These are phyloP conservation scores for Cladophialophora yegresii DNA, from an alignment of 2,329 filamentous ascomycete species.

Conservation along the genomic window DNA sequence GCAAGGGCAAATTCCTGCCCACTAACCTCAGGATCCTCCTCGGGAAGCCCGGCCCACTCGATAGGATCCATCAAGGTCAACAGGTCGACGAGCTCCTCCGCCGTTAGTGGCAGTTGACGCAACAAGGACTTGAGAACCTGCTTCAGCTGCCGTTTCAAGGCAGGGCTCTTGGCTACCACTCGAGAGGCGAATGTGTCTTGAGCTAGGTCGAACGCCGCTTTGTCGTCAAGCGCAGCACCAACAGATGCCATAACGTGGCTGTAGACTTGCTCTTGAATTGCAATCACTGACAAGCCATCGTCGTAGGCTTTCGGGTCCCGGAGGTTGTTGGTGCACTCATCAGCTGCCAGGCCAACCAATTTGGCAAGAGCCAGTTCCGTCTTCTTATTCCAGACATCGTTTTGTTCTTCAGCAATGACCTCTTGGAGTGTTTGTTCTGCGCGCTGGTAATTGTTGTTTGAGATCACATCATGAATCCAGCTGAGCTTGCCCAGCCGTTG, in stretches of 20 bases:
- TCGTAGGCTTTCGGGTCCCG: conserved; percentile 25
- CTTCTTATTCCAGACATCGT: conserved; percentile 87
- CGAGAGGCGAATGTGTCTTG: conserved; percentile 65
- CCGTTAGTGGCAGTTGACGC: conserved; percentile 66
- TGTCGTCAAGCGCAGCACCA: conserved; percentile 72
- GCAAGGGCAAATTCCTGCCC: conserved; percentile 73
- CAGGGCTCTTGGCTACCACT: conserved; percentile 60
- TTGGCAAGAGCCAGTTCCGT: conserved; percentile 89
- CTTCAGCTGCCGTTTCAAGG: conserved; percentile 70
- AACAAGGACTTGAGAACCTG: conserved; percentile 70
- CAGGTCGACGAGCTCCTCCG: conserved; percentile 59
- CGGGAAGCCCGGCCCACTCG: conserved; percentile 44
- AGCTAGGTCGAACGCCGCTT: conserved; percentile 72
- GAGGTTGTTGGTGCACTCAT: conserved; percentile 55
- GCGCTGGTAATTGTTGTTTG: conserved; percentile 71
- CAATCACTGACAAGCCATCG: conserved; percentile 54
- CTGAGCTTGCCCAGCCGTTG: conserved; percentile 64
- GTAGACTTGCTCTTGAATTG: conserved; percentile 78
- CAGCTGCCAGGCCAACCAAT: conserved; percentile 70
- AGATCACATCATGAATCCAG: conserved; percentile 91
- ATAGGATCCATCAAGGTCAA: conserved; percentile 74
- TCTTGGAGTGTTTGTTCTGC: conserved; percentile 71
- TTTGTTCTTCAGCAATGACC: conserved; percentile 70
- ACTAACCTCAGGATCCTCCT: conserved; percentile 51
- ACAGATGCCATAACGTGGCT: conserved; percentile 69